Evolutionary conservation across 345 rosid species (phyloP).

Genomic region (Brassica rapa): DNA sequence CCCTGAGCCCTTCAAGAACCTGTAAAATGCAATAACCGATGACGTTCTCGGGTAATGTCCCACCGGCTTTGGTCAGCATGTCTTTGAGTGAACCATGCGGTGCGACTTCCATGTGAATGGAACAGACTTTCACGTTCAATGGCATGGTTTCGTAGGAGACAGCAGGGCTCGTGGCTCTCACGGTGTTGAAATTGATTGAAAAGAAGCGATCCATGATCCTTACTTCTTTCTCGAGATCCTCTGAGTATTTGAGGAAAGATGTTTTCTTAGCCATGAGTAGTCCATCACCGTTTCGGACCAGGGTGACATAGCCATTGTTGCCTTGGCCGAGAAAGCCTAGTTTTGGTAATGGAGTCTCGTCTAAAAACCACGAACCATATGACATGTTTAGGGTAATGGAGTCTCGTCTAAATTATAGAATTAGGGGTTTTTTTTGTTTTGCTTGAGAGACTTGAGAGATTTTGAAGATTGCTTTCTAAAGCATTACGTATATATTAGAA

Average conservation of each 20-base stretch:
- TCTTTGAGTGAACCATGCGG: slow-evolving; percentile 22
- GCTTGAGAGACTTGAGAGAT: not conserved
- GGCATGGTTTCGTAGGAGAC: not conserved
- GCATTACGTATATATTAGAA: not conserved
- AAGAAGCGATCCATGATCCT: slow-evolving; percentile 15
- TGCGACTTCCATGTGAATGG: slow-evolving; percentile 28
- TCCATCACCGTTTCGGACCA: slow-evolving; percentile 15
- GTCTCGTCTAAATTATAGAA: not conserved
- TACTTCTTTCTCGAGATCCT: slow-evolving; percentile 11
- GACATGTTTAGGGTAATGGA: slow-evolving; percentile 2
- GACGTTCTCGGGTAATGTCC: slow-evolving; percentile 3
- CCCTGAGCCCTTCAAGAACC: slow-evolving; percentile 17
- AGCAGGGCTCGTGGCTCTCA: too few species aligned
- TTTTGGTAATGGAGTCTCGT: slow-evolving; percentile 17
- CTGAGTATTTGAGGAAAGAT: slow-evolving; percentile 14
- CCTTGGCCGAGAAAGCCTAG: slow-evolving; percentile 32
- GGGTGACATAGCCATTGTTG: slow-evolving; percentile 18
- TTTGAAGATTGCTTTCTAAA: slow-evolving; percentile 1
- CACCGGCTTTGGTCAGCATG: slow-evolving; percentile 3
- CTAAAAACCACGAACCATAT: slow-evolving; percentile 6
- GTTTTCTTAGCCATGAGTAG: slow-evolving; percentile 34
- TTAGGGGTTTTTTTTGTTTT: not conserved
- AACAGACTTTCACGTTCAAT: not conserved
- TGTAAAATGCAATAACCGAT: not conserved
- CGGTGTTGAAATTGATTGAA: not conserved